Evolutionary conservation across 2,329 filamentous ascomycete species (phyloP).

Genomic region (Leptoxyphium fumago): DNA sequence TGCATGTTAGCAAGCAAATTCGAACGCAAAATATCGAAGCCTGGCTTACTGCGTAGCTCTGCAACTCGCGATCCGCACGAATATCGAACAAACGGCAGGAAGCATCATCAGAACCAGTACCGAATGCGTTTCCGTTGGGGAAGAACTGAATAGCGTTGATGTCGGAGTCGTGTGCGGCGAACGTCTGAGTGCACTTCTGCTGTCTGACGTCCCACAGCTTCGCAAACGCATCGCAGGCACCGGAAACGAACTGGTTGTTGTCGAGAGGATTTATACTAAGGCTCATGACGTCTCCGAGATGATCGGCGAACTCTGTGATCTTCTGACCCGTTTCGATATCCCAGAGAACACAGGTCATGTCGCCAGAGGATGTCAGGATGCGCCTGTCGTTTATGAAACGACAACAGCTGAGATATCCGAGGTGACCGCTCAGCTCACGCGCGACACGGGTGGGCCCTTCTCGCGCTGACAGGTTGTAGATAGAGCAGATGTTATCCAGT

Average conservation of each 20-base stretch:
- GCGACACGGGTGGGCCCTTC: constrained; percentile 96
- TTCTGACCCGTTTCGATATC: constrained; percentile 97
- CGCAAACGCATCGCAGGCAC: constrained; percentile 94
- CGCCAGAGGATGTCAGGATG: constrained; percentile 93
- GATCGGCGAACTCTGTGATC: constrained; percentile 94
- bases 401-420: constrained; percentile 94
- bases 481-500: constrained; percentile 98
- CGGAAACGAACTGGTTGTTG: constrained; percentile 98
- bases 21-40: background rate
- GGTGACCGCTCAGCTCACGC: constrained; percentile 89
- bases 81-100: constrained; percentile 97
- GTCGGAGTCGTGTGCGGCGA: constrained; percentile 94
- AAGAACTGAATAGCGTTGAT: constrained; percentile 99
- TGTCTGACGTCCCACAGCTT: constrained; percentile 98
- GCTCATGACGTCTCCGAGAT: constrained; percentile 98
- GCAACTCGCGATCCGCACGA: constrained; percentile 71
- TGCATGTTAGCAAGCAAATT: constrained; percentile 5
- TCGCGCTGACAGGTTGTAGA: constrained; percentile 94
- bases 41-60: constrained; percentile 47
- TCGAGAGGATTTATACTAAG: constrained; percentile 98
- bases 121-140: constrained; percentile 95
- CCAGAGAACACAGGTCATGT: constrained; percentile 99
- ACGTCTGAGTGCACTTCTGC: constrained; percentile 96
- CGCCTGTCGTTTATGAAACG: constrained; percentile 97
- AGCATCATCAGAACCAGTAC: constrained; percentile 93